Conservation (phyloP, 2,329 filamentous ascomycete genomes). For the Pseudopyricularia javanii region DNA sequence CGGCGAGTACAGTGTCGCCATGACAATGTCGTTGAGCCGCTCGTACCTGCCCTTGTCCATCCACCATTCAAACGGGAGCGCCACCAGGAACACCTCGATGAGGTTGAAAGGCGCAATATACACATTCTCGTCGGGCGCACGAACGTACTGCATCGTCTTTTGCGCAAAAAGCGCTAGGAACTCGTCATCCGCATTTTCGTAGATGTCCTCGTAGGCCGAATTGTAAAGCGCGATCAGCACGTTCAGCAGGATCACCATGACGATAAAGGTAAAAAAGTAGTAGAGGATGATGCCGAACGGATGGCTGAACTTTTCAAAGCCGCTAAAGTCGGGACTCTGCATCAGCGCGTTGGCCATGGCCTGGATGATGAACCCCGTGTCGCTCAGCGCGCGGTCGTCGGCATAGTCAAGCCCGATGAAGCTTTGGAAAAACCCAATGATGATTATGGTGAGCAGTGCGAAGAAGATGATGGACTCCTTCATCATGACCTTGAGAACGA, state of each 20-base stretch:
- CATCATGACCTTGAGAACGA: constrained; percentile 93
- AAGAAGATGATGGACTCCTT: constrained; percentile 95
- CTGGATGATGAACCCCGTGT: constrained; percentile 63
- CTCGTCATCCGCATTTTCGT: constrained; percentile 86
- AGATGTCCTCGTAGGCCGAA: constrained; percentile 89
- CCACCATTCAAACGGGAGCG: constrained; percentile 91
- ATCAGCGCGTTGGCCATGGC: constrained; percentile 85
- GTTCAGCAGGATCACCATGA: constrained; percentile 78
- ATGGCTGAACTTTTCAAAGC: constrained; percentile 81
- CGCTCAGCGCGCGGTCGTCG: constrained; percentile 56
- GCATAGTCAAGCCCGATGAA: constrained; percentile 85
- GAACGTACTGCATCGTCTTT: constrained; percentile 93
- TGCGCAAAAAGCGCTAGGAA: constrained; percentile 87
- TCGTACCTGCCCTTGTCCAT: constrained; percentile 63
- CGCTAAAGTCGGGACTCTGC: constrained; percentile 78
- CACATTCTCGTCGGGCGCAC: constrained; percentile 94
- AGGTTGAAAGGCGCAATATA: constrained; percentile 95
- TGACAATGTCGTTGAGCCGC: constrained; percentile 69
- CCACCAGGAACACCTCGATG: constrained; percentile 70
- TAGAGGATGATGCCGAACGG: constrained; percentile 93
- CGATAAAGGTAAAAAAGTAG: constrained; percentile 94
- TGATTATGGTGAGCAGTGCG: constrained; percentile 70
- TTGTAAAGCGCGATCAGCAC: constrained; percentile 97
- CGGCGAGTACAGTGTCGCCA: constrained; percentile 63
- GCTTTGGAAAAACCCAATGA: constrained; percentile 81